A percentile compares a stretch with the other conserved stretches of the same genome.
phyloP scores from a whole-genome alignment of 495 filamentous ascomycete genomes.

The Hyaloscypha hepaticicola region DNA sequence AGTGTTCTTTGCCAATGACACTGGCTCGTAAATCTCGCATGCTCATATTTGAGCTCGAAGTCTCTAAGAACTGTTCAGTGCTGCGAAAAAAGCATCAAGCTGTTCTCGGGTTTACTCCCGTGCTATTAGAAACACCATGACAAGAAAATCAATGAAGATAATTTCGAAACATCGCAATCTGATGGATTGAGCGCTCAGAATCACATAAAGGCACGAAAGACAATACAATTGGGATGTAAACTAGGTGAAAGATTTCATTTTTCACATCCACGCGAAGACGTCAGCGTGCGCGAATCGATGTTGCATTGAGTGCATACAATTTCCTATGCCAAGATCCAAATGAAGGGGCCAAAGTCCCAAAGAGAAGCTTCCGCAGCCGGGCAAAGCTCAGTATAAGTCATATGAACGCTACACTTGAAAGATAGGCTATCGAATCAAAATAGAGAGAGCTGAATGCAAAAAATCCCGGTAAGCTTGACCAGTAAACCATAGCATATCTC shows the following conservation, averaged over 20 bases:
- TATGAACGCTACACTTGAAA: neutral
- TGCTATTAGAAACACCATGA: neutral
- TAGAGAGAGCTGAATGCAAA: neutral
- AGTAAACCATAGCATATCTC: conserved; percentile 1
- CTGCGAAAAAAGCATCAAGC: neutral
- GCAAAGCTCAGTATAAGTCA: neutral
- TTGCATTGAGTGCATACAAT: neutral
- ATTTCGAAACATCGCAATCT: neutral
- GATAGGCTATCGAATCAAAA: neutral
- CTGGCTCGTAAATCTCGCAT: neutral
- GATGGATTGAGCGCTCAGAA: neutral
- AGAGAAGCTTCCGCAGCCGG: neutral
- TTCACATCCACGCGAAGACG: neutral
- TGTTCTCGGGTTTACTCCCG: neutral
- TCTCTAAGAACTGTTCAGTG: neutral
- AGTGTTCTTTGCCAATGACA: neutral
- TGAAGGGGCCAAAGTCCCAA: neutral
- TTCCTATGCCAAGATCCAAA: neutral
- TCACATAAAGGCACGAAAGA: neutral
- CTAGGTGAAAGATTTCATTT: neutral
- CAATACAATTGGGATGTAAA: neutral
- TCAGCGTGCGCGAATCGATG: neutral
- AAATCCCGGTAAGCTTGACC: neutral
- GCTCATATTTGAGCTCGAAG: neutral
- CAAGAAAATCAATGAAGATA: neutral